These are phyloP conservation scores for Chlorella sp. DNA, from an alignment of 139 green algal genomes.

Conservation along the genomic window DNA sequence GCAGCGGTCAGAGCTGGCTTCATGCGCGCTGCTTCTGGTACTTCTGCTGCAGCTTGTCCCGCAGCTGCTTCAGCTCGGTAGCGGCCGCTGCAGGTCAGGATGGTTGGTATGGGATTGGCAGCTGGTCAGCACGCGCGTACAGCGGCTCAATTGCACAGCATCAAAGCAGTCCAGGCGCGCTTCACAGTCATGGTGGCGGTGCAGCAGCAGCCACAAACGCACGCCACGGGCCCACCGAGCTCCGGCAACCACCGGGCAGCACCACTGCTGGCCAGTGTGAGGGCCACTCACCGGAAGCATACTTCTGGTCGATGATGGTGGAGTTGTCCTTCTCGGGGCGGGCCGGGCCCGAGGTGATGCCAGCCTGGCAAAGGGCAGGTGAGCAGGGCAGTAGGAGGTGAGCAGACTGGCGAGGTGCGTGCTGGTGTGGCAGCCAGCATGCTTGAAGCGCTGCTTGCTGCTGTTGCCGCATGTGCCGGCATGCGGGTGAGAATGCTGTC, in stretches of 20 bases:
- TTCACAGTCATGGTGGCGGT: too few relatives aligned
- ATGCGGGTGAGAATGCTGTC: neutral
- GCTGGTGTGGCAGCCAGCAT: too few relatives aligned
- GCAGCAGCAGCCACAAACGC: too few relatives aligned
- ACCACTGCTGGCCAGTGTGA: too few relatives aligned
- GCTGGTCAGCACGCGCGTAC: neutral
- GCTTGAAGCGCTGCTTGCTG: too few relatives aligned
- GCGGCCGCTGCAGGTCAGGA: neutral
- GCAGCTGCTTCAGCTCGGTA: conserved; percentile 20
- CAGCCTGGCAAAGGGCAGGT: conserved; percentile 12
- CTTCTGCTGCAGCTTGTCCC: conserved; percentile 10
- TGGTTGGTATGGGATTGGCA: too few relatives aligned
- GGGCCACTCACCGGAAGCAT: conserved; percentile 4
- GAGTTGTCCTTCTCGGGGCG: conserved; percentile 20
- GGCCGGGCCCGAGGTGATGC: neutral
- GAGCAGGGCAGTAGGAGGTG: neutral
- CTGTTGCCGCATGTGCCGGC: neutral
- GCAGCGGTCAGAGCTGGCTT: neutral
- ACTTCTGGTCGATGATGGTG: conserved; percentile 40
- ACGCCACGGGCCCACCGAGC: too few relatives aligned
- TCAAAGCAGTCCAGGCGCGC: too few relatives aligned
- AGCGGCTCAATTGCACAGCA: too few relatives aligned
- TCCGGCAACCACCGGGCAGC: too few relatives aligned
- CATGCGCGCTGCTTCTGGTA: conserved; percentile 6
- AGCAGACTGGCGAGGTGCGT: neutral